Evolutionary conservation across 176 grass and related monocot species (phyloP).

Genomic region (Phragmites australis): DNA sequence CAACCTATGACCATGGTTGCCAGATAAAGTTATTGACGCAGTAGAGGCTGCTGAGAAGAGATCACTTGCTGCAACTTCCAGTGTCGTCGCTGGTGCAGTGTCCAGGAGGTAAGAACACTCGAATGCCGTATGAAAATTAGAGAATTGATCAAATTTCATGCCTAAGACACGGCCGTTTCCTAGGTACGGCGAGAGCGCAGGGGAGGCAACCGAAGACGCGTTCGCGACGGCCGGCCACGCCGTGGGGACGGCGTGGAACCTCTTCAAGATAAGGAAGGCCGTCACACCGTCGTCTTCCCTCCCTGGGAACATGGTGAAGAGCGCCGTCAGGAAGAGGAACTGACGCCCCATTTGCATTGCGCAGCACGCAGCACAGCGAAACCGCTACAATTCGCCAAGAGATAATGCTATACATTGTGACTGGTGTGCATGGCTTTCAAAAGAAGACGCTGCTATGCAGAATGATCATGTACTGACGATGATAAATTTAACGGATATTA

Average conservation of each 20-base stretch:
- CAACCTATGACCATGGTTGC: not conserved
- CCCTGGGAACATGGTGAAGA: slow-evolving; percentile 60
- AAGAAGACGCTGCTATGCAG: too few species aligned
- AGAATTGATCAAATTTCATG: not conserved
- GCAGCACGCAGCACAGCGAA: not conserved
- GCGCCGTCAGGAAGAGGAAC: slow-evolving; percentile 65
- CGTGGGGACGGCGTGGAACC: slow-evolving; percentile 91
- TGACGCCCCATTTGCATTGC: not conserved
- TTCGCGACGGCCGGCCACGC: slow-evolving; percentile 82
- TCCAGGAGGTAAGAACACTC: slow-evolving; percentile 51
- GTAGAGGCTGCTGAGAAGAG: slow-evolving; percentile 80
- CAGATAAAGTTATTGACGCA: slow-evolving; percentile 90
- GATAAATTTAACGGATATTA: not conserved
- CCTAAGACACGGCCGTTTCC: not conserved
- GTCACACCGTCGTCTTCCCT: slow-evolving; percentile 61
- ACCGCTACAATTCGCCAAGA: not conserved
- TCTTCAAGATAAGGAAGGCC: slow-evolving; percentile 92
- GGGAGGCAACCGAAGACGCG: slow-evolving; percentile 73
- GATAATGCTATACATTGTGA: not conserved
- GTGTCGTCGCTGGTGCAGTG: slow-evolving; percentile 68
- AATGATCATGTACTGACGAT: not conserved
- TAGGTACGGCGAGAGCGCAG: slow-evolving; percentile 79
- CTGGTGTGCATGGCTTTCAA: not conserved
- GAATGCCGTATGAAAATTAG: not conserved
- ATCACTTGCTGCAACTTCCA: slow-evolving; percentile 68